Conservation (phyloP, 2,329 filamentous ascomycete genomes). For the Aspergillus awamori region DNA sequence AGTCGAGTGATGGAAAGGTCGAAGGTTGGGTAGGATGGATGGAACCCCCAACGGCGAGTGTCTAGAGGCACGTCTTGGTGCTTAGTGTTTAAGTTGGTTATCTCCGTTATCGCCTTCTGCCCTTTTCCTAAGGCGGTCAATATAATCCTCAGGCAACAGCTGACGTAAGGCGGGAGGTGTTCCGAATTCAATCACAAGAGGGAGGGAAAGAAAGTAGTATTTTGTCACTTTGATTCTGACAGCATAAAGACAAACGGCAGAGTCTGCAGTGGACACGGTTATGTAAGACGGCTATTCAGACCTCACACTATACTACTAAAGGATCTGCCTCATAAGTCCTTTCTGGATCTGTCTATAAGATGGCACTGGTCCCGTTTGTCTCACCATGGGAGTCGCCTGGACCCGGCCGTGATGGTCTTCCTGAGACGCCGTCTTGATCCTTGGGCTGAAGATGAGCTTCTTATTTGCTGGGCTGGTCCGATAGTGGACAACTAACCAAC, state of each 20-base stretch:
- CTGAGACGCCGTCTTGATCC: background rate
- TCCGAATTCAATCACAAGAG: background rate
- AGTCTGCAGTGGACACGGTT: background rate
- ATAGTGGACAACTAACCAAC: background rate
- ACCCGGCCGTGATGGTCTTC: background rate
- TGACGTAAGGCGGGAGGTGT: background rate
- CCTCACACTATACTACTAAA: background rate
- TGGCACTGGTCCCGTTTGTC: background rate
- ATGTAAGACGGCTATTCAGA: slow-evolving; percentile 1
- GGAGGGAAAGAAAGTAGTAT: no score
- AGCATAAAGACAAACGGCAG: background rate
- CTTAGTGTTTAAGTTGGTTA: slow-evolving; percentile 19
- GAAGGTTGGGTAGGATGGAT: background rate
- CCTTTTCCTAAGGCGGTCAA: slow-evolving; percentile 13
- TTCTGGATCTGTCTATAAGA: no score
- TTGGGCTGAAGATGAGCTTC: background rate
- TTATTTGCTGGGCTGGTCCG: background rate
- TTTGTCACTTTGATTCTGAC: background rate
- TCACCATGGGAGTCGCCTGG: background rate
- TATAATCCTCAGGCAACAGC: background rate
- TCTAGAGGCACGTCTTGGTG: slow-evolving; percentile 4
- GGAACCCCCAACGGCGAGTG: background rate
- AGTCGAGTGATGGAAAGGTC: background rate
- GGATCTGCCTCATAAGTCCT: no score
- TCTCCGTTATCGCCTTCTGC: slow-evolving; percentile 24